Evolutionary conservation across 2,329 filamentous ascomycete species (phyloP).

Genomic region (Whalleya microplaca): DNA sequence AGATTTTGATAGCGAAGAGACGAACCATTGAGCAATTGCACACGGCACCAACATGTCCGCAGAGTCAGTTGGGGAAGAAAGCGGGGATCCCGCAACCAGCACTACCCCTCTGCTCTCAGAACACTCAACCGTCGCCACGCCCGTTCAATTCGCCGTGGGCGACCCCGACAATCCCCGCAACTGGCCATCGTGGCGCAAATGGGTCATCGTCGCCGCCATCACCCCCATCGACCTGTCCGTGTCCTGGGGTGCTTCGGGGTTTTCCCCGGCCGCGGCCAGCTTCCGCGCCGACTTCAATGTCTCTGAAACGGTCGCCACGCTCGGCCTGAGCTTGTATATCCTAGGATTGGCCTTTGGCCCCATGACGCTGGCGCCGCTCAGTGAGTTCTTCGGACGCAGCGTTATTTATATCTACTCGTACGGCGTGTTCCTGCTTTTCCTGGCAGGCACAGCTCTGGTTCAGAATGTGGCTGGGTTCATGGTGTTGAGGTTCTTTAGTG

Average conservation of each 20-base stretch:
- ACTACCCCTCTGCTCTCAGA: constrained; percentile 7
- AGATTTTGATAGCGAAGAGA: background rate
- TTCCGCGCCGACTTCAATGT: constrained; percentile 47
- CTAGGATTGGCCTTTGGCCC: constrained; percentile 47
- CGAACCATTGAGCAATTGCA: background rate
- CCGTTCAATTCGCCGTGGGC: constrained; percentile 16
- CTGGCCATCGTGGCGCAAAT: constrained; percentile 40
- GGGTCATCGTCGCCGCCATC: constrained; percentile 37
- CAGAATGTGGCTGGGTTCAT: constrained; percentile 46
- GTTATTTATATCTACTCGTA: constrained; percentile 49
- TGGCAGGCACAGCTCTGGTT: constrained; percentile 48
- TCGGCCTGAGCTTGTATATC: constrained; percentile 51
- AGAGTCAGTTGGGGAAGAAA: background rate
- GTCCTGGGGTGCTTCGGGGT: constrained; percentile 51
- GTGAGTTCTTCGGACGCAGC: constrained; percentile 46
- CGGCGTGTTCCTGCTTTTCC: constrained; percentile 45
- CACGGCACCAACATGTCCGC: background rate
- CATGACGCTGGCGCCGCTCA: constrained; percentile 39
- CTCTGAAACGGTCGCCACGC: constrained; percentile 43
- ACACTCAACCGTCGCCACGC: background rate
- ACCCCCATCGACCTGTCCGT: constrained; percentile 38
- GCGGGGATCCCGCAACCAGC: background rate
- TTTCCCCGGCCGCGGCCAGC: constrained; percentile 46
- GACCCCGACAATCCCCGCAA: constrained; percentile 37
- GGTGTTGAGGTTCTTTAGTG: constrained; percentile 47